Percentiles rank a stretch among this genome's conserved stretches.
Evolutionary conservation across 2,329 filamentous ascomycete species (phyloP).

Genomic region (Pseudogymnoascus sp.): DNA sequence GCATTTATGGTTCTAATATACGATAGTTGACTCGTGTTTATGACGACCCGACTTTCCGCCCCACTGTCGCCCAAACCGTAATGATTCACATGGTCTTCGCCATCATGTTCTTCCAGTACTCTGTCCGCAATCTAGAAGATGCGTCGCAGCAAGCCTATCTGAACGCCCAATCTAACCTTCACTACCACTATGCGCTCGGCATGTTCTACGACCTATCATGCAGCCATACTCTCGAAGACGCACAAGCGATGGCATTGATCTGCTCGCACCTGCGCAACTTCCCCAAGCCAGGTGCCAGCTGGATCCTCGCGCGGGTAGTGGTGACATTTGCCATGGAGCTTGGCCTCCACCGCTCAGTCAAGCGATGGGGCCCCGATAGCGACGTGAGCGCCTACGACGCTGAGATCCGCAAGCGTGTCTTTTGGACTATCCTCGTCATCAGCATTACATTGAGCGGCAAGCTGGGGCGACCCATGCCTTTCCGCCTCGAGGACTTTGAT

Average conservation of each 20-base stretch:
- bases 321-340: conserved; percentile 65
- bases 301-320: conserved; percentile 57
- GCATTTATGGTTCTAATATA: conserved; percentile 12
- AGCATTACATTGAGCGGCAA: conserved; percentile 65
- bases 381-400: conserved; percentile 45
- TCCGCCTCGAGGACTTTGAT: conserved; percentile 69
- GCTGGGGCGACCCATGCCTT: conserved; percentile 68
- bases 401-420: conserved; percentile 70
- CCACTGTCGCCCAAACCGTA: conserved; percentile 57
- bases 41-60: conserved; percentile 56
- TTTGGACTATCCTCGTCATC: conserved; percentile 64
- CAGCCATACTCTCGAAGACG: conserved; percentile 54
- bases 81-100: conserved; percentile 74
- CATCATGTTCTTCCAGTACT: conserved; percentile 69
- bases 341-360: conserved; percentile 65
- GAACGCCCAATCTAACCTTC: conserved; percentile 61
- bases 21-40: conserved; percentile 54
- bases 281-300: conserved; percentile 69
- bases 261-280: conserved; percentile 67
- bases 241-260: conserved; percentile 68
- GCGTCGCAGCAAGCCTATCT: conserved; percentile 46
- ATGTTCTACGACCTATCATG: conserved; percentile 58
- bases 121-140: conserved; percentile 57
- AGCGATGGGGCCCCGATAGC: conserved; percentile 42
- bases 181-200: conserved; percentile 69